Conservation (phyloP, 805 yeast species). For the Kodamaea kaohsiungensis region DNA sequence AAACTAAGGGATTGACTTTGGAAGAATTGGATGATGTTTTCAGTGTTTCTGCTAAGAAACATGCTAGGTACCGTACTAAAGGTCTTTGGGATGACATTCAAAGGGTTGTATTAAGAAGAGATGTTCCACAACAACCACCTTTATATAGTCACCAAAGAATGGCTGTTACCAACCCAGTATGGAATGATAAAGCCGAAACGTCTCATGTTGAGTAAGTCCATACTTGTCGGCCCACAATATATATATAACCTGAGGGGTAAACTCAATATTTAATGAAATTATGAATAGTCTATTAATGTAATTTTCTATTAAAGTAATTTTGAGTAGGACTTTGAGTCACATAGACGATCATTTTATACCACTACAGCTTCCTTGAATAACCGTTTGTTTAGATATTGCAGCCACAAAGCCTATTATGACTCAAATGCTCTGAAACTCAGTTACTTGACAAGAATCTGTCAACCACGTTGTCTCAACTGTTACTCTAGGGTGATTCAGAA, state of each 20-base stretch:
- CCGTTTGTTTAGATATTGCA: too few relatives aligned
- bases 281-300: neutral
- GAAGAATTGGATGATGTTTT: slow-evolving; percentile 79
- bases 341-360: too few relatives aligned
- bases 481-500: too few relatives aligned
- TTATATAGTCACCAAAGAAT: slow-evolving; percentile 56
- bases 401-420: too few relatives aligned
- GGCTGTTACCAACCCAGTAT: slow-evolving; percentile 60
- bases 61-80: slow-evolving; percentile 46
- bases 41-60: slow-evolving; percentile 55
- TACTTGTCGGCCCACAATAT: neutral
- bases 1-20: slow-evolving; percentile 68
- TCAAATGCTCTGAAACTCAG: too few relatives aligned
- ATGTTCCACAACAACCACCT: slow-evolving; percentile 53
- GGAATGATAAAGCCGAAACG: slow-evolving; percentile 61
- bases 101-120: slow-evolving; percentile 45
- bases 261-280: neutral
- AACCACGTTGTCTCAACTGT: too few relatives aligned
- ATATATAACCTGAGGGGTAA: neutral
- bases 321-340: too few relatives aligned
- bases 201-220: slow-evolving; percentile 46
- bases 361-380: too few relatives aligned
- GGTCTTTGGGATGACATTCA: slow-evolving; percentile 44
- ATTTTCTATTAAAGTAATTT: too few relatives aligned
- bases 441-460: too few relatives aligned